A percentile compares a stretch with the other conserved stretches of the same genome.
Evolutionary conservation across 768 basidiomycete species (phyloP).

Genomic region (Leccinum rimulosum): DNA sequence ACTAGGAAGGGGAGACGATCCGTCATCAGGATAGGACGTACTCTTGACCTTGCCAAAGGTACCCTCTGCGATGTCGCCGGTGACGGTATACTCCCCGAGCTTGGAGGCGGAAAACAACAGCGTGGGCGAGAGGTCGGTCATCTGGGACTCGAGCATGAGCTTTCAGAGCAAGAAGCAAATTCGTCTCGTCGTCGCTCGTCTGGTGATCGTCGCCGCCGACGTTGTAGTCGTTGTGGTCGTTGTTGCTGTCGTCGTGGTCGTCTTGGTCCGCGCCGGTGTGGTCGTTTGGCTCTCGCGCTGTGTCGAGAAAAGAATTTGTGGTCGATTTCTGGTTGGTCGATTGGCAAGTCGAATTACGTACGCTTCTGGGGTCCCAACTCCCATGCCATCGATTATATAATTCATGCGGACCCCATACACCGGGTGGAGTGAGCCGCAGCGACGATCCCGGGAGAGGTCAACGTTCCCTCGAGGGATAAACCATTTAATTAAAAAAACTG

Average conservation of each 20-base stretch:
- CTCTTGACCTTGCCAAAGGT: conserved; percentile 99
- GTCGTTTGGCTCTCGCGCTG: conserved; percentile 6
- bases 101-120: conserved; percentile 59
- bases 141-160: conserved; percentile 8
- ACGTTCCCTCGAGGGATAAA: background rate
- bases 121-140: conserved; percentile 23
- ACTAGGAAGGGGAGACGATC: conserved; percentile 16
- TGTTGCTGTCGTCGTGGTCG: background rate
- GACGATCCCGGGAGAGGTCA: background rate
- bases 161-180: background rate
- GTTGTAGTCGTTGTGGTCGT: conserved; percentile 15
- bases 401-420: conserved; percentile 10
- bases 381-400: conserved; percentile 19
- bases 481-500: background rate
- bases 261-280: background rate
- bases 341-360: conserved; percentile 23
- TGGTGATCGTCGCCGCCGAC: background rate
- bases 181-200: conserved; percentile 10
- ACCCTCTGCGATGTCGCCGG: conserved; percentile 88
- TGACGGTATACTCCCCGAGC: conserved; percentile 89
- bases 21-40: conserved; percentile 42
- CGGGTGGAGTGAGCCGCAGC: background rate
- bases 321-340: conserved; percentile 17
- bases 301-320: conserved; percentile 24
- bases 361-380: conserved; percentile 17